Conservation (phyloP, 257 asterid species). For the Apocynum venetum region DNA sequence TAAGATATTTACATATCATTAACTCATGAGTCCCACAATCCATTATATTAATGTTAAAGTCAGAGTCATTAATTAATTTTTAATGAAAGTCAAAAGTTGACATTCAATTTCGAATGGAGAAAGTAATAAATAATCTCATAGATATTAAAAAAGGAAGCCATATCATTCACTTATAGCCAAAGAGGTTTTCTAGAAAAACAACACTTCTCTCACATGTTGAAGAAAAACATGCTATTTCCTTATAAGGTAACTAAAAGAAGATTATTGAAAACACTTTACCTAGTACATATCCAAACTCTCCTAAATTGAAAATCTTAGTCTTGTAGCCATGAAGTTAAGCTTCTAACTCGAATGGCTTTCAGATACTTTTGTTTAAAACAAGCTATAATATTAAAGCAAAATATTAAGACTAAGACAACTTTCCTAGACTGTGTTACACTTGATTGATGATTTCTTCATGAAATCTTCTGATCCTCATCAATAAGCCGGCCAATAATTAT, state of each 20-base stretch:
- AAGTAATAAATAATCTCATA: background rate
- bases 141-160: background rate
- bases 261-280: background rate
- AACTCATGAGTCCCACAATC: too few species aligned
- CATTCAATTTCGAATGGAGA: too few species aligned
- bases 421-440: background rate
- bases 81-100: too few species aligned
- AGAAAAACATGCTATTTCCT: too few species aligned
- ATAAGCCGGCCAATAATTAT: constrained; percentile 60
- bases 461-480: constrained; percentile 5
- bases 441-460: background rate
- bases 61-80: too few species aligned
- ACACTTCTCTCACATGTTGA: too few species aligned
- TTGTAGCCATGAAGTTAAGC: constrained; percentile 7
- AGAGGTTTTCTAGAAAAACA: background rate
- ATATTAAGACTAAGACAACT: background rate
- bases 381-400: background rate
- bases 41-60: too few species aligned
- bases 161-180: background rate
- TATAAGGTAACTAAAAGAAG: background rate
- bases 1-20: too few species aligned
- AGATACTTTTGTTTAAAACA: background rate
- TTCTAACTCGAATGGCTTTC: constrained; percentile 8
- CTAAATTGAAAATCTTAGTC: background rate
- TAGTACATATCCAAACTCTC: background rate